phyloP scores from a whole-genome alignment of 2,329 filamentous ascomycete genomes.

The Arthrobotrys sphaeroides region DNA sequence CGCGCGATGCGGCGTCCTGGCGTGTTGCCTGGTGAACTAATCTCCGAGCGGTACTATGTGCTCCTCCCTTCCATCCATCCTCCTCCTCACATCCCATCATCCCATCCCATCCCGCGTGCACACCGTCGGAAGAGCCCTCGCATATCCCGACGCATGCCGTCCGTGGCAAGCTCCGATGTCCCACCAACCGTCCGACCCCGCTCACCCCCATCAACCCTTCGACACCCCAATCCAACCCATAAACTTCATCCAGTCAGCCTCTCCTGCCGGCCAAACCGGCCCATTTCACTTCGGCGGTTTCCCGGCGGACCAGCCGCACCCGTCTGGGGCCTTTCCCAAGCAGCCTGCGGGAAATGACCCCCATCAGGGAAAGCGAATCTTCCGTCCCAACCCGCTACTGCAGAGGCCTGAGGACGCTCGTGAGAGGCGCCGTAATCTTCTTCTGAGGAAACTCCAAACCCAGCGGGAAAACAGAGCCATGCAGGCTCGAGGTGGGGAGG shows the following conservation, averaged over 20 bases:
- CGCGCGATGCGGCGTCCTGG: too few relatives aligned
- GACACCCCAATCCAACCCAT: neutral
- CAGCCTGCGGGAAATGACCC: neutral
- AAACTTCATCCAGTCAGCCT: conserved; percentile 3
- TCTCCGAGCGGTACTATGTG: too few relatives aligned
- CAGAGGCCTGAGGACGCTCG: conserved; percentile 70
- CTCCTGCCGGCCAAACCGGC: neutral
- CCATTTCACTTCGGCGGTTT: conserved; percentile 9
- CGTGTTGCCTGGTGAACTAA: too few relatives aligned
- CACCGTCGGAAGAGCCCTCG: too few relatives aligned
- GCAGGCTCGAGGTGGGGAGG: conserved; percentile 71
- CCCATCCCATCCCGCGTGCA: neutral
- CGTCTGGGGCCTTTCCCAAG: neutral
- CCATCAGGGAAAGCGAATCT: conserved; percentile 30
- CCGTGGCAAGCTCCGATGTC: conserved; percentile 18
- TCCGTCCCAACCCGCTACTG: conserved; percentile 71
- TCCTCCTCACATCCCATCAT: neutral
- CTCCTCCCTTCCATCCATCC: neutral
- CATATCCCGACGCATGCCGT: conserved; percentile 8
- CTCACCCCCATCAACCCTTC: conserved; percentile 2
- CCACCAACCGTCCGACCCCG: conserved; percentile 21
- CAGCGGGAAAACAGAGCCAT: conserved; percentile 70
- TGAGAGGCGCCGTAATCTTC: conserved; percentile 73
- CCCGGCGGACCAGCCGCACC: neutral
- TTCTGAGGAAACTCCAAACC: conserved; percentile 73